These are phyloP conservation scores for Gremmenia infestans DNA, from an alignment of 2,329 filamentous ascomycete species.

Conservation along the genomic window DNA sequence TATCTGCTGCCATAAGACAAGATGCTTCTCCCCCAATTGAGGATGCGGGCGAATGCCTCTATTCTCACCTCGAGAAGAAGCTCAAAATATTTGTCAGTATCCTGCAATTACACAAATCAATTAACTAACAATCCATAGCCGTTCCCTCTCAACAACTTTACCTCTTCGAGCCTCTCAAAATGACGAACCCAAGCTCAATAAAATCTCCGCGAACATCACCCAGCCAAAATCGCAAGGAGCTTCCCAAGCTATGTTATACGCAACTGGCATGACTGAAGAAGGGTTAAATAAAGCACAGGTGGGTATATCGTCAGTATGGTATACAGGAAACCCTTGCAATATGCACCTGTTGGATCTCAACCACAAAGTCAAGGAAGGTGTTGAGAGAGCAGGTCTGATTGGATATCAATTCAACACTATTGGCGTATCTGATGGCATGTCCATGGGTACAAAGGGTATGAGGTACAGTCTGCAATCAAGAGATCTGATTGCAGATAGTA, in stretches of 20 bases:
- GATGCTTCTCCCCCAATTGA: slow-evolving; percentile 28
- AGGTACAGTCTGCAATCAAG: slow-evolving; percentile 89
- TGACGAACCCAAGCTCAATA: slow-evolving; percentile 60
- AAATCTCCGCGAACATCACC: slow-evolving; percentile 77
- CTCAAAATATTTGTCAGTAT: slow-evolving; percentile 29
- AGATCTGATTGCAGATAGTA: slow-evolving; percentile 95
- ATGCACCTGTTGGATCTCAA: slow-evolving; percentile 90
- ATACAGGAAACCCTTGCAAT: slow-evolving; percentile 96
- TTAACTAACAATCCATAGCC: slow-evolving; percentile 22
- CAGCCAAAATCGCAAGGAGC: slow-evolving; percentile 98
- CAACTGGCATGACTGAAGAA: slow-evolving; percentile 76
- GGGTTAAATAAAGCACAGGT: slow-evolving; percentile 97
- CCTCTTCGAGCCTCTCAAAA: slow-evolving; percentile 24
- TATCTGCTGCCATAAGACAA: slow-evolving; percentile 1
- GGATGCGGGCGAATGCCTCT: slow-evolving; percentile 25
- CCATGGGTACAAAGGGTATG: slow-evolving; percentile 98
- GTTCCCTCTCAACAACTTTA: slow-evolving; percentile 28
- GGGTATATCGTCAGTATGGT: slow-evolving; percentile 97
- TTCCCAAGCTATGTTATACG: slow-evolving; percentile 98
- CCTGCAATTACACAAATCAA: slow-evolving; percentile 4
- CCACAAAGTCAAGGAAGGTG: slow-evolving; percentile 52
- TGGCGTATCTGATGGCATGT: slow-evolving; percentile 94
- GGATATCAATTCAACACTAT: slow-evolving; percentile 99
- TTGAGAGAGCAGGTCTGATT: slow-evolving; percentile 71
- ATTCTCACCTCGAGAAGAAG: slow-evolving; percentile 25